Base-by-base conservation (phyloP, 495 filamentous ascomycete species). In the Xylaria cubensis region DNA sequence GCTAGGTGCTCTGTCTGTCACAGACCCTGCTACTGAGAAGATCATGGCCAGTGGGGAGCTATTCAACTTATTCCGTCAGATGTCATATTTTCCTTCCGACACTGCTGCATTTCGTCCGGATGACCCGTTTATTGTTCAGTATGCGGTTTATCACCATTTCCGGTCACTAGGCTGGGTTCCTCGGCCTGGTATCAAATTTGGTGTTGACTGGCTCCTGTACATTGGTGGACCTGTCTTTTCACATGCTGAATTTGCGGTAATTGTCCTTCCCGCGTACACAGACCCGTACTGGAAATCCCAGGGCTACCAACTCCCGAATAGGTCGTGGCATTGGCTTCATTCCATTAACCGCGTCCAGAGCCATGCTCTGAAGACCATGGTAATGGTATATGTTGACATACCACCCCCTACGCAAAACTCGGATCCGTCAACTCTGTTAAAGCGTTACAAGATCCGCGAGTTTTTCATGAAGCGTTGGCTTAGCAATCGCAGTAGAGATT, bases 91-190 rank as follows among this genome's bases (percentile, higher is more conserved):
- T 70, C 92, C 94, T 66, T 84, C 89, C 41, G 85, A 74, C 67
- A 62, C 74, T 15, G 70, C 76, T 7, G 73, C 77, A 61, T 79
- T 89, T 32, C 82, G 85, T 67, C 88, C 90, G 0, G 92, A 97
- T 81, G 93, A 97, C 74, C 89, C 92, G 0, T 98, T 99, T 81
- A 84, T 97, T 56, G 77, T 96, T 29, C 90, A 92, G 44, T 99
- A 98, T 78, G 88, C 89, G 41, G 92, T 92, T 17, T 99, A 97
- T 77, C 96, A 99, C 76, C 96, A 99, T 80, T 99, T 96, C 83
- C 93, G 96, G 32, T 97, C 94, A 8, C 87, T 98, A 0, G 96
- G 96, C 59, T 99, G 96, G 96, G 93, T 97, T n/a, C 90, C 95
- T 0, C 92, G 97, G 21, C 89, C 92, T 32, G 96, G 97, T 51